Evolutionary conservation across 2,329 filamentous ascomycete species (phyloP).

Genomic region (Trichoderma atrobrunneum): DNA sequence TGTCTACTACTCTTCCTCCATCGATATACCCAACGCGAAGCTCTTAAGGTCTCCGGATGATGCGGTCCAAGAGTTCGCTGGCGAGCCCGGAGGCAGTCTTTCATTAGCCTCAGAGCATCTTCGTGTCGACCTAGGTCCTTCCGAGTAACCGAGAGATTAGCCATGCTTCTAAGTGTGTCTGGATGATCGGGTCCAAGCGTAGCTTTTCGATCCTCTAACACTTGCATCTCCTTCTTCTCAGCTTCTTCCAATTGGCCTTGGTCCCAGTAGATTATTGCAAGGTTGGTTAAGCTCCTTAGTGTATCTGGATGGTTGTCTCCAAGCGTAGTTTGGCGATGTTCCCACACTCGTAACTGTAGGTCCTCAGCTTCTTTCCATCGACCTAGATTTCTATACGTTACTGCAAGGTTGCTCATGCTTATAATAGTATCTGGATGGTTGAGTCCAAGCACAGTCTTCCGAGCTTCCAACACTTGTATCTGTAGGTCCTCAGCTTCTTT

Average conservation of each 20-base stretch:
- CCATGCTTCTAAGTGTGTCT: neutral
- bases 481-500: neutral
- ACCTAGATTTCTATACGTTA: neutral
- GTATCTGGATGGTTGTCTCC: neutral
- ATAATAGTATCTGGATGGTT: neutral
- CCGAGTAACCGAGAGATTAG: neutral
- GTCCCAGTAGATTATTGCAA: neutral
- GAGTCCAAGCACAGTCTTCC: neutral
- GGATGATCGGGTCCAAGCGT: neutral
- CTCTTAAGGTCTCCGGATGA: neutral
- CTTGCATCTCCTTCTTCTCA: neutral
- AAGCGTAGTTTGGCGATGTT: neutral
- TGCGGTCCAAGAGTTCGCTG: neutral
- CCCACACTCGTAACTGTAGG: neutral
- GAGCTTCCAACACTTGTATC: neutral
- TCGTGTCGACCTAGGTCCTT: neutral
- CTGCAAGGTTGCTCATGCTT: neutral
- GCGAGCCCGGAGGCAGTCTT: neutral
- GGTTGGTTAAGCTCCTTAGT: accelerated
- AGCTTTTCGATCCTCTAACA: neutral
- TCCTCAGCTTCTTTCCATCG: neutral
- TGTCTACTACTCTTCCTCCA: too few relatives aligned
- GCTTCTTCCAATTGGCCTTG: neutral
- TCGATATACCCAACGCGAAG: too few relatives aligned
- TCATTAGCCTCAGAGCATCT: neutral